phyloP scores from a whole-genome alignment of 108 stramenopile genomes.

The Discostella pseudostelligera region DNA sequence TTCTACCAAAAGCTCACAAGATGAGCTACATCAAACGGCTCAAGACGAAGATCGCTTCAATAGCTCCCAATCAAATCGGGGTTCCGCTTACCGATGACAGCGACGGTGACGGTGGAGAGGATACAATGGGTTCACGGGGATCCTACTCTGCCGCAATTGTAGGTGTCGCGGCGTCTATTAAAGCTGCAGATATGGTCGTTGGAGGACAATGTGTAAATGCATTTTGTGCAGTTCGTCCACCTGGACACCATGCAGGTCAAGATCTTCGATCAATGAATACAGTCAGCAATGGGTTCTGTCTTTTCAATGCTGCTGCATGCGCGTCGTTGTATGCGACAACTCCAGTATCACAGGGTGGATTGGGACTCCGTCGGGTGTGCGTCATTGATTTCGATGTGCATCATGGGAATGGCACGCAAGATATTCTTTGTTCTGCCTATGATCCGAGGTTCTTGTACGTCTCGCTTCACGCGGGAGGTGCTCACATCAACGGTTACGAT shows the following conservation, averaged over 20 bases:
- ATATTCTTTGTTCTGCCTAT: constrained; percentile 84
- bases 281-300: constrained; percentile 94
- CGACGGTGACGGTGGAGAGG: constrained; percentile 83
- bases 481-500: constrained; percentile 72
- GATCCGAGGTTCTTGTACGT: constrained; percentile 91
- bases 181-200: constrained; percentile 86
- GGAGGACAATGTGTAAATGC: constrained; percentile 82
- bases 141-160: constrained; percentile 86
- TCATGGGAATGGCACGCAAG: constrained; percentile 94
- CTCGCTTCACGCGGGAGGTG: constrained; percentile 83
- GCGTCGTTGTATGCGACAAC: constrained; percentile 94
- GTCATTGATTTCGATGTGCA: constrained; percentile 95
- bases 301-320: constrained; percentile 95
- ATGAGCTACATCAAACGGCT: constrained; percentile 69
- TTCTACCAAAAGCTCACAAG: constrained; percentile 73
- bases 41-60: constrained; percentile 55
- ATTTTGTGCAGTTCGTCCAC: constrained; percentile 90
- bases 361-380: constrained; percentile 80
- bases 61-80: constrained; percentile 51
- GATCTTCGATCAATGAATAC: constrained; percentile 87
- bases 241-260: constrained; percentile 93
- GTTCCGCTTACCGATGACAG: constrained; percentile 81
- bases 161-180: constrained; percentile 86
- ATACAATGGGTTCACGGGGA: constrained; percentile 83
- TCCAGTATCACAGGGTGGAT: constrained; percentile 72